Conservation (phyloP, 1,284 basidiomycete genomes). For the Puccinia horiana region DNA sequence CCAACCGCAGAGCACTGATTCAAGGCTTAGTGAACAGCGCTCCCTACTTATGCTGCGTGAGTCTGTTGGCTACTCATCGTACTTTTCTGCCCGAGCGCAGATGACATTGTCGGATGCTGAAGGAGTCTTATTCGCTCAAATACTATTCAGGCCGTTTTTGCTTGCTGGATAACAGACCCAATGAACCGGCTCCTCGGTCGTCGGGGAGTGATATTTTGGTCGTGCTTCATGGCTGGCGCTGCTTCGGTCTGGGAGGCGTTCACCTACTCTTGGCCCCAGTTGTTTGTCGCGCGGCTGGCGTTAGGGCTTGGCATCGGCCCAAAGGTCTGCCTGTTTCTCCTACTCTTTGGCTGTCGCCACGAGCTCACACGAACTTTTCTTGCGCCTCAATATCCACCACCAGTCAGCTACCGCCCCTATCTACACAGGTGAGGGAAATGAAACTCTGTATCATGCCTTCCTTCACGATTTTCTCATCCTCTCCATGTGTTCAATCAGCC, state of each 20-base stretch:
- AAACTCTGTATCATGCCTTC: too few relatives aligned
- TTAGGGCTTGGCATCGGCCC: constrained; percentile 73
- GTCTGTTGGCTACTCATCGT: too few relatives aligned
- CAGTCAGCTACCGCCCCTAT: constrained; percentile 66
- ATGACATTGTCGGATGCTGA: too few relatives aligned
- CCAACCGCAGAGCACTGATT: constrained; percentile 57
- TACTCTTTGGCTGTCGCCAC: not conserved
- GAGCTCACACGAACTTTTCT: not conserved
- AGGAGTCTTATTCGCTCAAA: not conserved
- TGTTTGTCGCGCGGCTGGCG: constrained; percentile 66
- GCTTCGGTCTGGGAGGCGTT: constrained; percentile 71
- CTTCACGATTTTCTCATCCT: too few relatives aligned
- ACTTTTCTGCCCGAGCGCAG: too few relatives aligned
- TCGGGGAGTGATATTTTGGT: constrained; percentile 73
- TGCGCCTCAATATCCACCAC: not conserved
- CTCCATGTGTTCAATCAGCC: too few relatives aligned
- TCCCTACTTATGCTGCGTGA: constrained; percentile 66
- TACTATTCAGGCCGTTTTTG: constrained; percentile 51
- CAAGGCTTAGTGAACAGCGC: constrained; percentile 74
- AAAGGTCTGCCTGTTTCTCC: constrained; percentile 58
- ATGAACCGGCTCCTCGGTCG: constrained; percentile 72
- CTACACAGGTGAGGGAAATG: constrained; percentile 47
- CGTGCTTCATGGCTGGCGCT: constrained; percentile 67
- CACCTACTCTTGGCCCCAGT: constrained; percentile 71
- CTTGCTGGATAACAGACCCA: constrained; percentile 71